These are phyloP conservation scores for Phytophthora lateralis DNA, from an alignment of 352 stramenopile species.

Conservation along the genomic window DNA sequence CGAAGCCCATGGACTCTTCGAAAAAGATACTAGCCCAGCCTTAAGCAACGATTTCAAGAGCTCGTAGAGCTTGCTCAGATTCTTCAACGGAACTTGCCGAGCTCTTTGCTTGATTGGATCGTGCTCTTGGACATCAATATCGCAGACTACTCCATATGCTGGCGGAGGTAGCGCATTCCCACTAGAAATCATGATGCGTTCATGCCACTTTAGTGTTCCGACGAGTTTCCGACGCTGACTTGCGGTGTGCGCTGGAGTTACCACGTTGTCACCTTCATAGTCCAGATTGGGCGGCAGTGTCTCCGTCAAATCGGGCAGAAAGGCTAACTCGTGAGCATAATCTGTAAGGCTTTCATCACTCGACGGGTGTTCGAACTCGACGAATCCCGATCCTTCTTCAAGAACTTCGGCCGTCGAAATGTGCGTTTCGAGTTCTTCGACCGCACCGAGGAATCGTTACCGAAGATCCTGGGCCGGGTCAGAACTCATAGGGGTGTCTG, in stretches of 20 bases:
- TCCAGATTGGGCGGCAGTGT: not conserved
- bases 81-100: not conserved
- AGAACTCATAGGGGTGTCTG: too few relatives aligned
- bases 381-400: not conserved
- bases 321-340: not conserved
- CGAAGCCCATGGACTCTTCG: not conserved
- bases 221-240: not conserved
- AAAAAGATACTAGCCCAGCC: not conserved
- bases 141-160: slow-evolving; percentile 1
- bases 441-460: too few relatives aligned
- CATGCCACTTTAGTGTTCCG: not conserved
- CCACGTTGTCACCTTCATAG: not conserved
- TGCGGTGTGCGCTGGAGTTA: not conserved
- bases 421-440: not conserved
- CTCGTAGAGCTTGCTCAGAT: not conserved
- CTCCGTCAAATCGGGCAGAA: not conserved
- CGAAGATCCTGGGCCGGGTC: too few relatives aligned
- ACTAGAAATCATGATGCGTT: not conserved
- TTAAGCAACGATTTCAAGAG: not conserved
- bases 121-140: slow-evolving; percentile 1
- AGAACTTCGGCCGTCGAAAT: not conserved
- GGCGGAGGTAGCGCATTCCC: not conserved
- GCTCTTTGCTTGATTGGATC: not conserved
- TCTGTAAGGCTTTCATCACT: not conserved
- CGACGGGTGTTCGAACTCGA: not conserved